Conservation (phyloP, 305 asterid genomes). For the Fraxinus sp. region DNA sequence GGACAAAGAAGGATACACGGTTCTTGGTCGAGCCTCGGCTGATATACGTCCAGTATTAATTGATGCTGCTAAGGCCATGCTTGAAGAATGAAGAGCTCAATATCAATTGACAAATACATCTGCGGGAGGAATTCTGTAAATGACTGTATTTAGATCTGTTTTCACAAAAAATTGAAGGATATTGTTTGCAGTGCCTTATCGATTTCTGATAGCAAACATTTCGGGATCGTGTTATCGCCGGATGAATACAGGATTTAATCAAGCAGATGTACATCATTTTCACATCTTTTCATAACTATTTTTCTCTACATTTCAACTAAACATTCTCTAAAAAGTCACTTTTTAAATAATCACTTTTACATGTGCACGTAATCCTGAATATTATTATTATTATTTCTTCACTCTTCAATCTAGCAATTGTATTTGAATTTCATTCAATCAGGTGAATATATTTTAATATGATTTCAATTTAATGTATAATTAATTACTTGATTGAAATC, state of each 20-base stretch:
- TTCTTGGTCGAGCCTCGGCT: slow-evolving; percentile 76
- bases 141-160: slow-evolving; percentile 27
- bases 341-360: background rate
- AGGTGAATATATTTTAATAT: no score
- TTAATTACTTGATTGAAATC: background rate
- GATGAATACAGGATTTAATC: background rate
- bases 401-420: background rate
- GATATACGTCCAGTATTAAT: slow-evolving; percentile 59
- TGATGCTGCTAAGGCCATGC: slow-evolving; percentile 89
- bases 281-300: background rate
- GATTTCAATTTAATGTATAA: background rate
- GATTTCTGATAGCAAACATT: background rate
- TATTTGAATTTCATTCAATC: no score
- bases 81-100: slow-evolving; percentile 50
- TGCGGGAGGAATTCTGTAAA: background rate
- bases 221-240: background rate
- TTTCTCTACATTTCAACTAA: background rate
- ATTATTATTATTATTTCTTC: background rate
- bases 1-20: slow-evolving; percentile 91
- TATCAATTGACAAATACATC: slow-evolving; percentile 5
- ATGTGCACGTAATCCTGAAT: background rate
- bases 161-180: background rate
- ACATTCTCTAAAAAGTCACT: background rate
- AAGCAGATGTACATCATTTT: background rate
- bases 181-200: background rate